Percentiles rank a stretch among this genome's conserved stretches.
Conservation (phyloP, 2,329 filamentous ascomycete genomes). For the Zasmidium cellare region DNA sequence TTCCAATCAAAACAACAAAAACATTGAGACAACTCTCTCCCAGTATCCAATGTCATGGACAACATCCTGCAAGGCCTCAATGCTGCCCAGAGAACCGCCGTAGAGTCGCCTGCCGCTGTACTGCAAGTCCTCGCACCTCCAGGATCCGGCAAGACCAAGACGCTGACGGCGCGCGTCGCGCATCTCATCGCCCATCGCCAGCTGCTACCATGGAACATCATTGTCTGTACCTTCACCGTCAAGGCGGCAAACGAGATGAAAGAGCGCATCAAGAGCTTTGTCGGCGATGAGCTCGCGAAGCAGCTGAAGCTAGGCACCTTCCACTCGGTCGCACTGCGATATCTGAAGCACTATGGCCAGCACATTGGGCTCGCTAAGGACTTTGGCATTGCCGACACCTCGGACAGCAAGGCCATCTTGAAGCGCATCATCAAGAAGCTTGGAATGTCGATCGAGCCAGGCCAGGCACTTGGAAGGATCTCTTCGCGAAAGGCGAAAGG, state of each 20-base stretch:
- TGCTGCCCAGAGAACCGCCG: conserved; percentile 62
- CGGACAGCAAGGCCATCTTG: conserved; percentile 76
- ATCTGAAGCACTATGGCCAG: conserved; percentile 79
- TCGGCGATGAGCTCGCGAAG: conserved; percentile 74
- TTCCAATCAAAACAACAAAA: conserved; percentile 1
- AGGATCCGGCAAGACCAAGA: conserved; percentile 88
- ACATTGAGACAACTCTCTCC: neutral
- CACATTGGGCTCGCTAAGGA: conserved; percentile 78
- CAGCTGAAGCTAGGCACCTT: conserved; percentile 89
- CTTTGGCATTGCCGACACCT: conserved; percentile 87
- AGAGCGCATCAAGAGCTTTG: conserved; percentile 74
- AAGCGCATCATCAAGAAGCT: conserved; percentile 79
- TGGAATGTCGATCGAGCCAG: conserved; percentile 67
- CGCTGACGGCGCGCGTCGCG: conserved; percentile 86
- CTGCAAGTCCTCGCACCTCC: conserved; percentile 64
- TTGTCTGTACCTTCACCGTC: conserved; percentile 96
- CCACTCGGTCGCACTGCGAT: conserved; percentile 86
- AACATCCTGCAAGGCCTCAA: conserved; percentile 63
- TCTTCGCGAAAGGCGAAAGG: conserved; percentile 61
- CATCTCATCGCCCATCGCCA: conserved; percentile 75
- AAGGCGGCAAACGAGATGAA: conserved; percentile 96
- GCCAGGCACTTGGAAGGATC: conserved; percentile 72
- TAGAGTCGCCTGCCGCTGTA: conserved; percentile 61
- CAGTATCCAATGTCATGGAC: conserved; percentile 44
- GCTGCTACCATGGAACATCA: conserved; percentile 78